phyloP scores from a whole-genome alignment of 2,329 filamentous ascomycete species.

The Aspergillus japonicus region DNA sequence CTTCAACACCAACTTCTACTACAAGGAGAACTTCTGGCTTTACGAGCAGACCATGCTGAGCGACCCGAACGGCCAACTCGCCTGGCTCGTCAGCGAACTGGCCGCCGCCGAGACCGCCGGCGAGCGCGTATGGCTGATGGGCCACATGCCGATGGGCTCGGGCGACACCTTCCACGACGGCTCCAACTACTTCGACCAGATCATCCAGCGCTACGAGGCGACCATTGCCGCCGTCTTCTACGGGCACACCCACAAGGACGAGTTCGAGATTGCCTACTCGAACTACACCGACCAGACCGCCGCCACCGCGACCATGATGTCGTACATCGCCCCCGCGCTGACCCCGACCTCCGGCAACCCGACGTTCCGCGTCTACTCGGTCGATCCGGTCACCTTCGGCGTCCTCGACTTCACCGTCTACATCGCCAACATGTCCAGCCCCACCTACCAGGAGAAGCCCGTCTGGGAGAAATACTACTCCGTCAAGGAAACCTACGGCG shows the following conservation, averaged over 20 bases:
- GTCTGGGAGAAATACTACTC: slow-evolving; percentile 51
- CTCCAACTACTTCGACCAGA: slow-evolving; percentile 56
- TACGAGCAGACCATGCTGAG: slow-evolving; percentile 54
- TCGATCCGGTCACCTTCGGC: slow-evolving; percentile 55
- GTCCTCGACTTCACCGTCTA: slow-evolving; percentile 53
- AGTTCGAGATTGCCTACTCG: slow-evolving; percentile 55
- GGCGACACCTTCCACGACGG: slow-evolving; percentile 49
- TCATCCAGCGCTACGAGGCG: slow-evolving; percentile 55
- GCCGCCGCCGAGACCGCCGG: slow-evolving; percentile 53
- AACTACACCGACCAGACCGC: slow-evolving; percentile 48
- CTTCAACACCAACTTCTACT: slow-evolving; percentile 25
- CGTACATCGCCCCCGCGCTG: slow-evolving; percentile 54
- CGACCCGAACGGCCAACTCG: slow-evolving; percentile 50
- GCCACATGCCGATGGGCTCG: slow-evolving; percentile 52
- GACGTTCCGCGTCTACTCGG: slow-evolving; percentile 55
- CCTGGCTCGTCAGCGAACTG: slow-evolving; percentile 53
- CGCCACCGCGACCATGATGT: slow-evolving; percentile 47
- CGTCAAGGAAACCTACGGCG: slow-evolving; percentile 50
- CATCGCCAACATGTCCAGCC: slow-evolving; percentile 54
- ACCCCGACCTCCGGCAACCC: slow-evolving; percentile 57
- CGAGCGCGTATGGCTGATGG: slow-evolving; percentile 56
- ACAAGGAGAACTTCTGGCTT: slow-evolving; percentile 47
- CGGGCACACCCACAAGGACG: slow-evolving; percentile 57
- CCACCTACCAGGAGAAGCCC: slow-evolving; percentile 53
- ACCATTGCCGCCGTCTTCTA: slow-evolving; percentile 57